These are phyloP conservation scores for Tricholoma matsutake DNA, from an alignment of 768 basidiomycete genomes.

Conservation along the genomic window DNA sequence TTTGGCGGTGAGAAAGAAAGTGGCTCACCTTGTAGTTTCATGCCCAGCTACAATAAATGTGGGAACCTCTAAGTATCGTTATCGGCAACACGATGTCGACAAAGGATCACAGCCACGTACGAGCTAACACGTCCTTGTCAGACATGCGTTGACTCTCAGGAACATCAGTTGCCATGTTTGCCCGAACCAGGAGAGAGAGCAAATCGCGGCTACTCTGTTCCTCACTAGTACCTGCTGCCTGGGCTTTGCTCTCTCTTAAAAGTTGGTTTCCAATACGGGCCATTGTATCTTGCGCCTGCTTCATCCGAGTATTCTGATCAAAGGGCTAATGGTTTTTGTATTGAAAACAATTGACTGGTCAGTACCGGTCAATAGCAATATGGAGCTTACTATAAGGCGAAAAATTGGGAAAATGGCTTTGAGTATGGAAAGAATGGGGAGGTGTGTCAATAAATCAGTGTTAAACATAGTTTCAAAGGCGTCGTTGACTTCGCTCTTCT, in stretches of 20 bases:
- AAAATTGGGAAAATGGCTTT: conserved; percentile 36
- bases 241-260: conserved; percentile 37
- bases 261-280: conserved; percentile 38
- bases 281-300: conserved; percentile 31
- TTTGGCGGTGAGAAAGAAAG: neutral
- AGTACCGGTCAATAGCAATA: neutral
- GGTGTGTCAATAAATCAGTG: conserved; percentile 26
- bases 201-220: conserved; percentile 37
- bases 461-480: conserved; percentile 46
- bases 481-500: conserved; percentile 43
- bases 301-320: conserved; percentile 9
- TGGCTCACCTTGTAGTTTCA: conserved; percentile 40
- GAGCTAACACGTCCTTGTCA: conserved; percentile 18
- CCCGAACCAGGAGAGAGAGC: conserved; percentile 40
- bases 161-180: conserved; percentile 48
- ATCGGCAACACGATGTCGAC: neutral
- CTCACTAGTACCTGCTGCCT: neutral
- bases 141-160: conserved; percentile 14
- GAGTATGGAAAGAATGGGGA: too few relatives aligned
- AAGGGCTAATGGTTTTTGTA: conserved; percentile 9
- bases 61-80: conserved; percentile 38
- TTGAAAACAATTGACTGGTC: neutral
- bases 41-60: conserved; percentile 50
- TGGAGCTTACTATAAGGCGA: conserved; percentile 26
- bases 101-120: conserved; percentile 1